phyloP scores from a whole-genome alignment of 768 basidiomycete species.

The Leccinum rimulosum region DNA sequence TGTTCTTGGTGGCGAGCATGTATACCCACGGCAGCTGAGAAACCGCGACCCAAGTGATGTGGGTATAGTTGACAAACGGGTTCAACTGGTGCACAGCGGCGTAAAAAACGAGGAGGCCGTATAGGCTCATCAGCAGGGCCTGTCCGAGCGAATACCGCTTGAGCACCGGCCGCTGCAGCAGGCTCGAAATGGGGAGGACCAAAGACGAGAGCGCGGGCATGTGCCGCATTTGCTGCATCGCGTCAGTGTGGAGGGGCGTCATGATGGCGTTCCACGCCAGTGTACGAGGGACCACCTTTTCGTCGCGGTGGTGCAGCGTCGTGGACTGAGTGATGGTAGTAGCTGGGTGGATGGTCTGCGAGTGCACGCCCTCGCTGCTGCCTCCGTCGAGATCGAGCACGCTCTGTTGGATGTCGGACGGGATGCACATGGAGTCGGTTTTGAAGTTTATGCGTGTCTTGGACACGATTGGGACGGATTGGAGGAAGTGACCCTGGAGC shows the following conservation, averaged over 20 bases:
- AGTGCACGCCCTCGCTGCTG: slow-evolving; percentile 12
- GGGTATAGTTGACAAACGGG: slow-evolving; percentile 48
- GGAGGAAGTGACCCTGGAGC: slow-evolving; percentile 49
- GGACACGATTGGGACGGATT: slow-evolving; percentile 9
- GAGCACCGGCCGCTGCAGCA: slow-evolving; percentile 43
- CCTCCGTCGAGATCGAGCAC: slow-evolving; percentile 18
- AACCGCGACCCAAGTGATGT: slow-evolving; percentile 50
- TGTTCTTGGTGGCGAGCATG: slow-evolving; percentile 69
- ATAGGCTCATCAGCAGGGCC: slow-evolving; percentile 42
- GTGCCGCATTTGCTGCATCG: slow-evolving; percentile 25
- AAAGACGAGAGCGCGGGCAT: slow-evolving; percentile 39
- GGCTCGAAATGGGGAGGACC: slow-evolving; percentile 40
- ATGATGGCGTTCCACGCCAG: not conserved
- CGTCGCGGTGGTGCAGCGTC: not conserved
- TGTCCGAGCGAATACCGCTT: slow-evolving; percentile 55
- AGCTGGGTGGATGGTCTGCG: not conserved
- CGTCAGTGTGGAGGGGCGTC: not conserved
- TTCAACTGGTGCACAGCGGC: slow-evolving; percentile 49
- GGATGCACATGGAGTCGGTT: slow-evolving; percentile 12
- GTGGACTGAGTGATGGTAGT: not conserved
- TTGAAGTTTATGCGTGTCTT: slow-evolving; percentile 11
- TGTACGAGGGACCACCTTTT: slow-evolving; percentile 13
- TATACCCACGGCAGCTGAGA: slow-evolving; percentile 66
- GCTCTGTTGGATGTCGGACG: slow-evolving; percentile 13
- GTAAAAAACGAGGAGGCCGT: slow-evolving; percentile 44